Evolutionary conservation across 2,329 filamentous ascomycete genomes (phyloP).

Genomic region (Penicillium sp.): DNA sequence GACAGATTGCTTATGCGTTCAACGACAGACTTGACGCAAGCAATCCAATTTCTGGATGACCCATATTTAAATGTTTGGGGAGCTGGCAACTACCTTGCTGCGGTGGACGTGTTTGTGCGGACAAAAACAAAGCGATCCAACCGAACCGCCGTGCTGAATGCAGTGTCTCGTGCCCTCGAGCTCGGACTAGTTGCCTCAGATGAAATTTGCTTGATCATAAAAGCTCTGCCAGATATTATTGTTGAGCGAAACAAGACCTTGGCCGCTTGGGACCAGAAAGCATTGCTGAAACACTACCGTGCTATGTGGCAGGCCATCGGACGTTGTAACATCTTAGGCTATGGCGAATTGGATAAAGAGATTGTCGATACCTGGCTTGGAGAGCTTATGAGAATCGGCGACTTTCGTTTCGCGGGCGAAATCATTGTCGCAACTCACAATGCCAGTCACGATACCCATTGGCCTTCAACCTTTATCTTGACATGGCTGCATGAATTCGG

Average conservation of each 20-base stretch:
- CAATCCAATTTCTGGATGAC: constrained; percentile 37
- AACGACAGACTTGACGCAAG: constrained; percentile 18
- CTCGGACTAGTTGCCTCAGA: constrained; percentile 35
- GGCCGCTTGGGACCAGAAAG: constrained; percentile 11
- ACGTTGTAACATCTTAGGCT: constrained; percentile 34
- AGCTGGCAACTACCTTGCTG: constrained; percentile 35
- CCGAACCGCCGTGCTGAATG: constrained; percentile 24
- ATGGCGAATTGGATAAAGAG: constrained; percentile 32
- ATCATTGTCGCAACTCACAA: constrained; percentile 32
- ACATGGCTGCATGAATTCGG: constrained; percentile 23
- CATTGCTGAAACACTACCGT: constrained; percentile 25
- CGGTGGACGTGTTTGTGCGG: constrained; percentile 28
- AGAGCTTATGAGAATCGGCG: constrained; percentile 22
- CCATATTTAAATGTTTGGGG: constrained; percentile 36
- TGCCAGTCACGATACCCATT: constrained; percentile 12
- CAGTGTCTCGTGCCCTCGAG: constrained; percentile 31
- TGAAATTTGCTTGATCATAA: constrained; percentile 35
- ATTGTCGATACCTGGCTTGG: constrained; percentile 34
- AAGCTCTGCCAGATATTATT: constrained; percentile 23
- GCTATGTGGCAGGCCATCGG: constrained; percentile 40
- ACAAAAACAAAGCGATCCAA: constrained; percentile 16
- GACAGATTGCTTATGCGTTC: constrained; percentile 27
- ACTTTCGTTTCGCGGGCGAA: constrained; percentile 27
- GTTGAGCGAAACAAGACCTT: constrained; percentile 16
- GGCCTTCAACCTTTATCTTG: constrained; percentile 29